phyloP scores from a whole-genome alignment of 225 moss, liverwort and hornwort genomes.

The Rhytidiadelphus loreus region DNA sequence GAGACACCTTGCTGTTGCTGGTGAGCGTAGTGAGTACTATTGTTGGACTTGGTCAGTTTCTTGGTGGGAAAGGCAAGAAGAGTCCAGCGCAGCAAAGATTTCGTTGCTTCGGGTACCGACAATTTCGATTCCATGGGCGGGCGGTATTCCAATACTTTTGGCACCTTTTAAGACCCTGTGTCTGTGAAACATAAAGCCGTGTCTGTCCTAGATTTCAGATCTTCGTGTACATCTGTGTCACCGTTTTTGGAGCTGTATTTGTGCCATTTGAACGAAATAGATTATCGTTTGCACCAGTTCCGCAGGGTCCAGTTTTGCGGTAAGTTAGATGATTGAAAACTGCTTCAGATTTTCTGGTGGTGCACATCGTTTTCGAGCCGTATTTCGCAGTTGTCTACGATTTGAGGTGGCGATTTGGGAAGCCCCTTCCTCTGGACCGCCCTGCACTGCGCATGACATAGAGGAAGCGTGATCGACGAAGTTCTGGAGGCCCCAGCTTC shows the following conservation, averaged over 20 bases:
- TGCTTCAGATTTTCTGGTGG: not conserved
- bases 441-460: not conserved
- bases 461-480: not conserved
- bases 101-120: not conserved
- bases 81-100: not conserved
- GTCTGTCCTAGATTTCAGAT: not conserved
- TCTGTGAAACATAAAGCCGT: not conserved
- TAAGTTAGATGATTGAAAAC: not conserved
- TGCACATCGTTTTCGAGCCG: not conserved
- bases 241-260: not conserved
- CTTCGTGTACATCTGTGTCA: no score
- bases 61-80: not conserved
- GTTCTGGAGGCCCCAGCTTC: not conserved
- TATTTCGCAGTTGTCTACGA: not conserved
- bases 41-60: not conserved
- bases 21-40: not conserved
- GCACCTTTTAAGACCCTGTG: not conserved
- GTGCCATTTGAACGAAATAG: not conserved
- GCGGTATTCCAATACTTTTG: no score
- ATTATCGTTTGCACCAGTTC: not conserved
- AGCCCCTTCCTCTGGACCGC: not conserved
- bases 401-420: not conserved
- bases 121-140: not conserved
- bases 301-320: no score
- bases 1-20: not conserved